Percentiles rank a stretch among this genome's conserved stretches.
These are phyloP conservation scores for Fusarium pseudoanthophilum DNA, from an alignment of 2,329 filamentous ascomycete genomes.

Conservation along the genomic window DNA sequence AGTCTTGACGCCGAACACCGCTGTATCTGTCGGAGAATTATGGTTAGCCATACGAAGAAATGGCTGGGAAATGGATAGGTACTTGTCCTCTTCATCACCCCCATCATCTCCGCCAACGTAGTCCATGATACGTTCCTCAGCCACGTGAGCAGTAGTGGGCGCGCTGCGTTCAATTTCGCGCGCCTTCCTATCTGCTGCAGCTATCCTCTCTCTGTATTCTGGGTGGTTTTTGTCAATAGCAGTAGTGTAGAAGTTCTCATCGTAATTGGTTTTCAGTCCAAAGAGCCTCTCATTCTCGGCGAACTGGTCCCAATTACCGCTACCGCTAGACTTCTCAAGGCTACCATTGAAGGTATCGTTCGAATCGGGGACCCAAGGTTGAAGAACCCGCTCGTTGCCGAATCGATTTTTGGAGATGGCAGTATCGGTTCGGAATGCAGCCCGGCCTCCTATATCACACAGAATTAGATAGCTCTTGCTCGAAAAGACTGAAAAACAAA, in stretches of 20 bases:
- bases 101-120: constrained; percentile 70
- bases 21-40: constrained; percentile 73
- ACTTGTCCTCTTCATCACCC: constrained; percentile 91
- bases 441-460: constrained; percentile 66
- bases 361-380: constrained; percentile 81
- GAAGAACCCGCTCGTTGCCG: constrained; percentile 77
- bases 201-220: constrained; percentile 80
- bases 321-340: constrained; percentile 69
- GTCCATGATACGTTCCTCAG: constrained; percentile 86
- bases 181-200: constrained; percentile 83
- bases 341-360: constrained; percentile 73
- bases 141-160: constrained; percentile 82
- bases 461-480: constrained; percentile 16
- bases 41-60: constrained; percentile 29
- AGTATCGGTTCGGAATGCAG: constrained; percentile 84
- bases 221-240: constrained; percentile 86
- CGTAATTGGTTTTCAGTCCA: constrained; percentile 88
- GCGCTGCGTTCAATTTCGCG: constrained; percentile 86
- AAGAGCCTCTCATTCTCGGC: constrained; percentile 88
- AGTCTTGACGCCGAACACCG: constrained; percentile 83
- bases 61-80: constrained; percentile 46
- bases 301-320: constrained; percentile 88
- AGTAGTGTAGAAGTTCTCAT: constrained; percentile 96
- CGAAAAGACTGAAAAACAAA: constrained; percentile 35
- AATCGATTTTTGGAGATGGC: constrained; percentile 83